These are phyloP conservation scores for Botrytis fragariae DNA, from an alignment of 2,329 filamentous ascomycete species.

Conservation along the genomic window DNA sequence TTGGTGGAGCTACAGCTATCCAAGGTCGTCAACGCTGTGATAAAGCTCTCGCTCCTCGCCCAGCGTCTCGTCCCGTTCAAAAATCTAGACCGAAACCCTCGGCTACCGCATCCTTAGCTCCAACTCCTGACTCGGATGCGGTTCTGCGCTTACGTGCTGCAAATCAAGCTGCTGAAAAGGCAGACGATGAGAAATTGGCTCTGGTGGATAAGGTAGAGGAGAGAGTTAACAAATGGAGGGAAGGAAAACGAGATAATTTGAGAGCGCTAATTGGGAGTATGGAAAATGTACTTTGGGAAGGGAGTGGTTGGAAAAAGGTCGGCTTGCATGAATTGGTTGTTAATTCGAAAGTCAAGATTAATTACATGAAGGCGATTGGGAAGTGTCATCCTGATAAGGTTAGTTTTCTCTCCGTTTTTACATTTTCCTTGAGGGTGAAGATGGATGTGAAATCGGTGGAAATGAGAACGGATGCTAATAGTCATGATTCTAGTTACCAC, in stretches of 20 bases:
- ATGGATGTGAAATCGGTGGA: background rate
- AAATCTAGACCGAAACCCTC: constrained; percentile 44
- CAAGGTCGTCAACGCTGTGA: constrained; percentile 88
- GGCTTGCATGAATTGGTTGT: constrained; percentile 90
- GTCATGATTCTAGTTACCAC: constrained; percentile 51
- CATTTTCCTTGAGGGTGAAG: no score
- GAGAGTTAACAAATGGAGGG: constrained; percentile 75
- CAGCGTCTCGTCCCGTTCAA: constrained; percentile 44
- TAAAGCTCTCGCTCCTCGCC: constrained; percentile 72
- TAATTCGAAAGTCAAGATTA: constrained; percentile 92
- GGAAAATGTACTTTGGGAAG: constrained; percentile 86
- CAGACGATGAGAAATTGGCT: constrained; percentile 90
- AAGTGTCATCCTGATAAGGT: constrained; percentile 99
- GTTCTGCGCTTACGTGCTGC: constrained; percentile 79
- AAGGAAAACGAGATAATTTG: constrained; percentile 89
- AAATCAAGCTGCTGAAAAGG: constrained; percentile 79
- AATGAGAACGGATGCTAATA: constrained; percentile 13
- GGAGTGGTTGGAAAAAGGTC: constrained; percentile 94
- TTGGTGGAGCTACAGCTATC: constrained; percentile 80
- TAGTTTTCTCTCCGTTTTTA: constrained; percentile 40
- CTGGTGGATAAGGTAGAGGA: constrained; percentile 84
- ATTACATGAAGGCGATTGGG: constrained; percentile 98
- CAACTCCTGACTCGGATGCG: constrained; percentile 61
- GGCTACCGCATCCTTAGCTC: constrained; percentile 44
- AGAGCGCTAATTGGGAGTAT: constrained; percentile 82